These are phyloP conservation scores for Cutaneotrichosporon arboriforme DNA, from an alignment of 1,284 basidiomycete genomes.

Conservation along the genomic window DNA sequence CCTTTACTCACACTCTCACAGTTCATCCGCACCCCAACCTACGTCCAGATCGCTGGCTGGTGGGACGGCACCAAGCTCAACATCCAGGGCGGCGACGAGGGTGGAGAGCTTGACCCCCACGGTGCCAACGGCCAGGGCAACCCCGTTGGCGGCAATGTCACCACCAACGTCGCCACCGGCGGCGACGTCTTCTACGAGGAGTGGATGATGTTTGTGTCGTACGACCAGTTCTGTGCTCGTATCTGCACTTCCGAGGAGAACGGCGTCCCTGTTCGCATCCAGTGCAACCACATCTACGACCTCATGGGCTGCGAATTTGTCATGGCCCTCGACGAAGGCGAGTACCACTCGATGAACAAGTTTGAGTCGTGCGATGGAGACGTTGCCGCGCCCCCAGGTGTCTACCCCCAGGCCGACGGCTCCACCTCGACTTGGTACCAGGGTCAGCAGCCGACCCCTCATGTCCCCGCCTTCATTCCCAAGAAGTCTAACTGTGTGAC, in stretches of 20 bases:
- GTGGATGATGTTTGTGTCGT: slow-evolving; percentile 51
- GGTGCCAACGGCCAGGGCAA: slow-evolving; percentile 51
- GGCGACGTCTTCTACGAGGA: slow-evolving; percentile 48
- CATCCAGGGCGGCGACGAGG: slow-evolving; percentile 47
- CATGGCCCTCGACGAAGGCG: slow-evolving; percentile 40
- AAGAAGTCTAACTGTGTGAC: slow-evolving; percentile 45
- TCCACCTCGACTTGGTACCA: slow-evolving; percentile 47
- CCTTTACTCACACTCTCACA: slow-evolving; percentile 3
- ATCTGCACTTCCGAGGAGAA: slow-evolving; percentile 47
- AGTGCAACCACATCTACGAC: slow-evolving; percentile 47
- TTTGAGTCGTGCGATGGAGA: slow-evolving; percentile 48
- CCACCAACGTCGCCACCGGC: slow-evolving; percentile 31
- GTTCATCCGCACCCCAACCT: slow-evolving; percentile 43
- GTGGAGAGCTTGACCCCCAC: slow-evolving; percentile 53
- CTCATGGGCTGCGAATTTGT: slow-evolving; percentile 50
- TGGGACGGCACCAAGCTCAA: slow-evolving; percentile 47
- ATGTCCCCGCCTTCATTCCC: slow-evolving; percentile 34
- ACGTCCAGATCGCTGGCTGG: slow-evolving; percentile 52
- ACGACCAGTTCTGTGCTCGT: slow-evolving; percentile 48
- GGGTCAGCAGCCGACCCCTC: slow-evolving; percentile 37
- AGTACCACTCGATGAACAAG: slow-evolving; percentile 44
- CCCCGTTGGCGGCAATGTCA: slow-evolving; percentile 55
- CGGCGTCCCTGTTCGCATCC: slow-evolving; percentile 33
- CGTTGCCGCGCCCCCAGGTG: slow-evolving; percentile 45
- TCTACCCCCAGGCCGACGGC: slow-evolving; percentile 39